Evolutionary conservation across 805 yeast species (phyloP), one percentile per base, ranked within the genome.

Genomic region (Alloascoidea hylecoeti): DNA sequence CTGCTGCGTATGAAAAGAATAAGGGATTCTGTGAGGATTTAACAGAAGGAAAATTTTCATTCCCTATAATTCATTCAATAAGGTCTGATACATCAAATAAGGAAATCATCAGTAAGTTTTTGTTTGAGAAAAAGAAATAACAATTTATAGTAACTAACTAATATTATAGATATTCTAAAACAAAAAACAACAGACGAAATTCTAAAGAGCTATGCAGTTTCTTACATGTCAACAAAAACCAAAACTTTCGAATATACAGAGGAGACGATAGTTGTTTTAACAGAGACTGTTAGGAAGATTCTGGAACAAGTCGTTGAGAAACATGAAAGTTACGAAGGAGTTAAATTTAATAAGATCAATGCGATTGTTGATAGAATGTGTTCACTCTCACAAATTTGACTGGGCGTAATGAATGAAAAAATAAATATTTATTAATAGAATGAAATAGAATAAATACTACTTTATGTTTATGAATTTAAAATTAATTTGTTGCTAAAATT

Each of bases 1-100:
- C 74, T 38, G 64, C 61, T 16, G 56, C 58, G 6, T 64, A 73
- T 41, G 57, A 60, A n/a, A 58, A 65, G 36, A 75, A 73, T 51
- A 81, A 83, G 65, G 95, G 94, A 2, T 70, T 70, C 44, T 74
- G 84, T 38, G 96, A 88, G 48, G 97, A 88, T 51, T 67, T 88
- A 18, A 73, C 85, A 0, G 96, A 88, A 53, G 96, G 96, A 0
- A 88, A 86, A 55, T 72, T 80, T 42, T 83, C 95, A 0, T 80
- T 83, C 44, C 96, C 96, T 0, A 74, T 88, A 2, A 68, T 88
- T 14, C 92, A 84, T 53, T 67, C 77, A 3, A 55, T 79, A 2
- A 49, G 60, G 15, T 47, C 51, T 27, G 61, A 61, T 36, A 42
- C 48, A 2, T 43, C 48, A 1, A 61, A 64, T 37, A 55, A 59